Evolutionary conservation across 768 basidiomycete genomes (phyloP).

Genomic region (Astraeus odoratus): DNA sequence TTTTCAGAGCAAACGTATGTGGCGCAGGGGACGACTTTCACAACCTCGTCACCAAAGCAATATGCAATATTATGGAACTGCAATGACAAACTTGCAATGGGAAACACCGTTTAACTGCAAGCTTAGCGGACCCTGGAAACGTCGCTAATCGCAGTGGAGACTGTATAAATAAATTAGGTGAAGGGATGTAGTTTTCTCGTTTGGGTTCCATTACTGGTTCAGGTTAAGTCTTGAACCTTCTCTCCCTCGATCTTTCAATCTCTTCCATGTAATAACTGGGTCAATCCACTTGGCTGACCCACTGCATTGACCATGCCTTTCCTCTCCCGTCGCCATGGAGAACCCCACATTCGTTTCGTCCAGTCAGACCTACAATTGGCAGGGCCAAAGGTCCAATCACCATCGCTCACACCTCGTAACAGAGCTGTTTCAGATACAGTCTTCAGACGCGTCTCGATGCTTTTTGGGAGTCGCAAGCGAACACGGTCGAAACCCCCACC

Average conservation of each 20-base stretch:
- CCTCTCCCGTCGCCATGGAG: slow-evolving; percentile 23
- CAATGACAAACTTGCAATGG: too few relatives aligned
- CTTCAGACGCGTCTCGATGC: slow-evolving; percentile 22
- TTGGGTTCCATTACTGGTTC: neutral
- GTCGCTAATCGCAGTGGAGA: neutral
- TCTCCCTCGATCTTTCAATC: neutral
- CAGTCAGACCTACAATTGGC: slow-evolving; percentile 1
- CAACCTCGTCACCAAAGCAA: too few relatives aligned
- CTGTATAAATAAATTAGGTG: slow-evolving; percentile 17
- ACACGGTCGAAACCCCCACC: slow-evolving; percentile 9
- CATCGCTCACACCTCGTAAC: slow-evolving; percentile 9
- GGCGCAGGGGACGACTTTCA: too few relatives aligned
- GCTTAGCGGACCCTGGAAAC: slow-evolving; percentile 16
- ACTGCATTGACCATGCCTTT: slow-evolving; percentile 17
- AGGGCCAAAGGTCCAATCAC: neutral
- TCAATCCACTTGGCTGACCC: slow-evolving; percentile 1
- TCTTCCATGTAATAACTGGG: slow-evolving; percentile 12
- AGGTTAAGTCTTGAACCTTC: neutral
- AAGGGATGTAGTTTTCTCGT: neutral
- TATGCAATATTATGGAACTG: too few relatives aligned
- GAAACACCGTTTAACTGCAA: too few relatives aligned
- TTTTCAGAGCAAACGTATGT: too few relatives aligned
- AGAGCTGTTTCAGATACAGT: slow-evolving; percentile 22
- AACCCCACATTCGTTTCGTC: slow-evolving; percentile 11
- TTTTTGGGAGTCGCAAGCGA: slow-evolving; percentile 21